phyloP scores from a whole-genome alignment of 179 eudicot genomes.

The Camellia oleifera region DNA sequence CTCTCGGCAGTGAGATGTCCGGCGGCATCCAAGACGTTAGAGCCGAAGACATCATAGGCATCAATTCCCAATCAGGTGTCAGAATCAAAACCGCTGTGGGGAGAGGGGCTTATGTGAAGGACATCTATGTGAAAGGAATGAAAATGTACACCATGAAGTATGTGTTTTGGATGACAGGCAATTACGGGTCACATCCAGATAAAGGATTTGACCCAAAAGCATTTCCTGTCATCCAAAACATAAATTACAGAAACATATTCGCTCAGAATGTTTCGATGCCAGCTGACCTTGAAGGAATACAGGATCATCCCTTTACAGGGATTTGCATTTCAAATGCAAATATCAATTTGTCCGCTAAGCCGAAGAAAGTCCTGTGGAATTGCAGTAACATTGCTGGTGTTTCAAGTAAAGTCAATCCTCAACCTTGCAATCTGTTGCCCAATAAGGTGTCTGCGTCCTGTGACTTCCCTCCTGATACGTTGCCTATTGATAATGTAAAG shows the following conservation, averaged over 20 bases:
- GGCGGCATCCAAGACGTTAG: conserved; percentile 74
- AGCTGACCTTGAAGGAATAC: conserved; percentile 59
- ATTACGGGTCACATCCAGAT: conserved; percentile 63
- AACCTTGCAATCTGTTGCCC: conserved; percentile 44
- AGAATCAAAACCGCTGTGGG: conserved; percentile 70
- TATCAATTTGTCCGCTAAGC: conserved; percentile 38
- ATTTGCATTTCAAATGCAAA: conserved; percentile 68
- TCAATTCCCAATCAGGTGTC: conserved; percentile 58
- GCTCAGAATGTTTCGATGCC: conserved; percentile 65
- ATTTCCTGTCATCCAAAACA: conserved; percentile 49
- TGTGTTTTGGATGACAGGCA: conserved; percentile 79
- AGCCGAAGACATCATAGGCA: conserved; percentile 61
- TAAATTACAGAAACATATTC: conserved; percentile 52
- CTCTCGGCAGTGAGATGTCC: conserved; percentile 85
- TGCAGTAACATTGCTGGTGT: conserved; percentile 61
- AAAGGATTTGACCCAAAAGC: conserved; percentile 58
- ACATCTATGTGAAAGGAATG: conserved; percentile 55
- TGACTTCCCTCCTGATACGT: conserved; percentile 45
- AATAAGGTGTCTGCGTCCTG: conserved; percentile 31
- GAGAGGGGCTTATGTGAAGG: conserved; percentile 66
- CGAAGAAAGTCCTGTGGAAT: conserved; percentile 48
- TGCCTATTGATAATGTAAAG: conserved; percentile 52
- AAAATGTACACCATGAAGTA: conserved; percentile 65
- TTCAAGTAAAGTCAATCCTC: conserved; percentile 51
- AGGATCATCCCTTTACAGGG: conserved; percentile 60